These are phyloP conservation scores for Abortiporus biennis DNA, from an alignment of 1,284 basidiomycete genomes.

Conservation along the genomic window DNA sequence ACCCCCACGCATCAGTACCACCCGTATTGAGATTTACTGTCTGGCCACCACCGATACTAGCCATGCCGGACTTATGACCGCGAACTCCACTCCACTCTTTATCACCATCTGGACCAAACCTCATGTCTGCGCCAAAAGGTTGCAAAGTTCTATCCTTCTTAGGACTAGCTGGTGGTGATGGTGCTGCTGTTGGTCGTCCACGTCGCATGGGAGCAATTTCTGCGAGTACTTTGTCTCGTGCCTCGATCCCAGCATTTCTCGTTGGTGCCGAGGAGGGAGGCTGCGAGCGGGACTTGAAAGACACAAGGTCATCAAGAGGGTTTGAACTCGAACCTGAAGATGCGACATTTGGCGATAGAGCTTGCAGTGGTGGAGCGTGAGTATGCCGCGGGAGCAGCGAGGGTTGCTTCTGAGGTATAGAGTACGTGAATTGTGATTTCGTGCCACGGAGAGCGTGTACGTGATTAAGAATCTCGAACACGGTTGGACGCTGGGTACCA, in stretches of 20 bases:
- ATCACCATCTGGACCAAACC: slow-evolving; percentile 43
- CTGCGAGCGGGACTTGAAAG: slow-evolving; percentile 25
- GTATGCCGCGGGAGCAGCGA: slow-evolving; percentile 28
- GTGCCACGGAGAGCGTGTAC: slow-evolving; percentile 84
- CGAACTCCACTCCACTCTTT: slow-evolving; percentile 43
- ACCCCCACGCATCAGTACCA: slow-evolving; percentile 35
- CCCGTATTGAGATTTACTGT: slow-evolving; percentile 16
- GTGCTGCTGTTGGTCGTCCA: slow-evolving; percentile 46
- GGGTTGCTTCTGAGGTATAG: slow-evolving; percentile 41
- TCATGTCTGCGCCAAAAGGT: slow-evolving; percentile 31
- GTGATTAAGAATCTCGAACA: slow-evolving; percentile 73
- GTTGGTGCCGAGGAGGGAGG: slow-evolving; percentile 21
- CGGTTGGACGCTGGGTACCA: slow-evolving; percentile 73
- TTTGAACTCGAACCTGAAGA: slow-evolving; percentile 24
- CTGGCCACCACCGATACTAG: slow-evolving; percentile 23
- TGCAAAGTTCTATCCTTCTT: slow-evolving; percentile 27
- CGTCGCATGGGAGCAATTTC: slow-evolving; percentile 75
- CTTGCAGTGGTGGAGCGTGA: slow-evolving; percentile 19
- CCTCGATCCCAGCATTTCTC: slow-evolving; percentile 51
- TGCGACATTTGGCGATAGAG: slow-evolving; percentile 22
- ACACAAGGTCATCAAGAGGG: slow-evolving; percentile 37
- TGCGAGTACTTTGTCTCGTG: slow-evolving; percentile 68
- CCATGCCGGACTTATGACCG: slow-evolving; percentile 29
- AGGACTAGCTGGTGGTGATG: slow-evolving; percentile 33
- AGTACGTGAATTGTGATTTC: slow-evolving; percentile 72